phyloP scores from a whole-genome alignment of 352 stramenopile genomes.

The Globisporangium acanthophoron region DNA sequence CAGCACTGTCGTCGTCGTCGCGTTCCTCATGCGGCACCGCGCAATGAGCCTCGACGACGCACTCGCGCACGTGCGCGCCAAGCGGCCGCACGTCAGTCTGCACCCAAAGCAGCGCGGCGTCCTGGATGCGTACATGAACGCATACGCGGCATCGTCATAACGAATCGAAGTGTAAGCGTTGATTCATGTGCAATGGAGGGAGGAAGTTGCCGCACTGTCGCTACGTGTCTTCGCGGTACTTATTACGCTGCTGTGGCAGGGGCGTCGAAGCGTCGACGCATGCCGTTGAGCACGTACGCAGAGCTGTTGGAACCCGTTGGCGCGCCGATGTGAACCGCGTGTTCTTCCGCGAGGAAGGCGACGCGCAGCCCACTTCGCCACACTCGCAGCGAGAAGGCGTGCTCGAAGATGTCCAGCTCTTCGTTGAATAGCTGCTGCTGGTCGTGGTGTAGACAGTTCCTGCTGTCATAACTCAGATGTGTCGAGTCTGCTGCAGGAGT shows the following conservation, averaged over 20 bases:
- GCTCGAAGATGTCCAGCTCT: slow-evolving; percentile 29
- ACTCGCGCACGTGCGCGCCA: slow-evolving; percentile 41
- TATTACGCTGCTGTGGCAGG: background rate
- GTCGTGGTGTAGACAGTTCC: background rate
- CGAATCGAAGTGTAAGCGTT: too few relatives aligned
- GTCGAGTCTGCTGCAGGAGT: background rate
- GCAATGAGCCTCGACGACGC: slow-evolving; percentile 49
- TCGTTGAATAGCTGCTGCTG: slow-evolving; percentile 19
- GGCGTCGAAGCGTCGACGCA: slow-evolving; percentile 28
- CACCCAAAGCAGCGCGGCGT: slow-evolving; percentile 54
- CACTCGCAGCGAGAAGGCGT: slow-evolving; percentile 21
- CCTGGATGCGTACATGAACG: slow-evolving; percentile 30
- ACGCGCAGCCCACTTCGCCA: slow-evolving; percentile 26
- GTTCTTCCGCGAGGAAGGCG: slow-evolving; percentile 14
- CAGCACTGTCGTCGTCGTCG: slow-evolving; percentile 68
- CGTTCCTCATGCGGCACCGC: slow-evolving; percentile 62
- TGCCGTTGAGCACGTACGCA: slow-evolving; percentile 39
- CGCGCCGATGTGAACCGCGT: slow-evolving; percentile 22
- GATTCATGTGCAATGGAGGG: too few relatives aligned
- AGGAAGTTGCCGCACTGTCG: too few relatives aligned
- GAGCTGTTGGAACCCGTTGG: slow-evolving; percentile 24
- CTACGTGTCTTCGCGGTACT: too few relatives aligned
- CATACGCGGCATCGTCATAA: background rate
- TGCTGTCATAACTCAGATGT: background rate
- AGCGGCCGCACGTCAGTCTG: slow-evolving; percentile 61